These are phyloP conservation scores for Rubia yunnanensis DNA, from an alignment of 257 asterid genomes.

Conservation along the genomic window DNA sequence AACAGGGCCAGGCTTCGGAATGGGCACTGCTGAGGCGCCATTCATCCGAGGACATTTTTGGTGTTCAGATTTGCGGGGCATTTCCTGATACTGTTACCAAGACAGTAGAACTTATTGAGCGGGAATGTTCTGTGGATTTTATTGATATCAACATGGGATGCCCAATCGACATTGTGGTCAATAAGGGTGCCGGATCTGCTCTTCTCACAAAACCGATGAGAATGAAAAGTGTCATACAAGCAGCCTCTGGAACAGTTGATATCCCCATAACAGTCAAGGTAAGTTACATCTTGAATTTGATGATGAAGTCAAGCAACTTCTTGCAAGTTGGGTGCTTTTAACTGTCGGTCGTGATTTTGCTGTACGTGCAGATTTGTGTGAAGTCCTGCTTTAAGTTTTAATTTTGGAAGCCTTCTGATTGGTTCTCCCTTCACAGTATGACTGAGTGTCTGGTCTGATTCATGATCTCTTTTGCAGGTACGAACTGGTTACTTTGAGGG, in stretches of 20 bases:
- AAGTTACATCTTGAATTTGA: not conserved
- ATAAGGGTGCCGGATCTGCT: slow-evolving; percentile 95
- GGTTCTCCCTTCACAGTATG: not conserved
- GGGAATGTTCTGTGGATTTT: slow-evolving; percentile 82
- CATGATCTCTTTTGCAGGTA: slow-evolving; percentile 42
- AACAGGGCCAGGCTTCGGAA: slow-evolving; percentile 97
- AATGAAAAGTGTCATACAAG: slow-evolving; percentile 77
- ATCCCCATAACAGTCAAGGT: slow-evolving; percentile 85
- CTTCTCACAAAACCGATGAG: slow-evolving; percentile 80
- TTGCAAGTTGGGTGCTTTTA: not conserved
- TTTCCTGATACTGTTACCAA: slow-evolving; percentile 88
- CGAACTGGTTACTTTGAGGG: slow-evolving; percentile 94
- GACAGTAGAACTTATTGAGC: slow-evolving; percentile 90
- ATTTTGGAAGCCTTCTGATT: not conserved
- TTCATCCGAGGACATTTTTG: slow-evolving; percentile 79
- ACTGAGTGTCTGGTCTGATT: not conserved
- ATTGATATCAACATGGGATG: slow-evolving; percentile 98
- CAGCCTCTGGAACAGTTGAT: slow-evolving; percentile 62
- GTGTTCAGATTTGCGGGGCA: slow-evolving; percentile 96
- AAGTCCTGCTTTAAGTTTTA: not conserved
- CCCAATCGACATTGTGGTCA: slow-evolving; percentile 85
- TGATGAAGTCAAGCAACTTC: not conserved
- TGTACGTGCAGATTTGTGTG: not conserved
- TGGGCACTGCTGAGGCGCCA: slow-evolving; percentile 99
- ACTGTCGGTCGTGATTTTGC: not conserved